Base-by-base conservation (phyloP, 2,329 filamentous ascomycete genomes). In the Chaetomium olivaceum region DNA sequence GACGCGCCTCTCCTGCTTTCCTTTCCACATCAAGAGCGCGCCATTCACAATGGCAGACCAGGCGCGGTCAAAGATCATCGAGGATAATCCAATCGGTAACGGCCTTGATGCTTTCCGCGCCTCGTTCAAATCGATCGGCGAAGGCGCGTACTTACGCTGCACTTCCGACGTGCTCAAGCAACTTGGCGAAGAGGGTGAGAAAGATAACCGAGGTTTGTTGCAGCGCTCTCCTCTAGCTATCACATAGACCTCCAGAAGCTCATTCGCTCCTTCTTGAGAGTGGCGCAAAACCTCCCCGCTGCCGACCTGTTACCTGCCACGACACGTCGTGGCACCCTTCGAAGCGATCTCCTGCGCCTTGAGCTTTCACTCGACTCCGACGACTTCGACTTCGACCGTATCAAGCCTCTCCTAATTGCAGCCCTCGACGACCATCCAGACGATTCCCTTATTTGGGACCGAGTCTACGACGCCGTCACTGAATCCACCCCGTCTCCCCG, bases 191-290 rank as follows among this genome's bases (percentile, higher is more conserved):
- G 19, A 51, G 55, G 39, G 61, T 31, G n/a, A n/a, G 60, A 51
- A 23, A 31, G 29, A 31, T 31, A 8, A 31, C 8, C 4, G 29
- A 31, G 29, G 4, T 31, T 31, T 31, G 8, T 31, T 31, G 29
- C 46, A 60, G 58, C 31, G 23, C n/a, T n/a, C n/a, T n/a, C n/a
- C n/a, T n/a, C n/a, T 27, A 58, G 50, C 61, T 51, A 11, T 23
- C 11, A 51, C 52, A 11, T 14, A 52, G 46, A 51, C 25, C 11
- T 60, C 43, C 48, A 51, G 29, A 36, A n/a, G 4, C 52, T 55
- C 11, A 21, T 12, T 5, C 8, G n/a, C 16, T 3, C 2, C 9
- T 4, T 55, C 36, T 16, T 55, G 1, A n/a, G 2, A 8, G 27
- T n/a, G 21, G 1, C 16, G 31, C 31, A 33, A 19, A 55, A 8